Evolutionary conservation across 1,284 basidiomycete genomes (phyloP), one percentile per base, ranked within the genome.

Genomic region (Ceratobasidium theobromae): DNA sequence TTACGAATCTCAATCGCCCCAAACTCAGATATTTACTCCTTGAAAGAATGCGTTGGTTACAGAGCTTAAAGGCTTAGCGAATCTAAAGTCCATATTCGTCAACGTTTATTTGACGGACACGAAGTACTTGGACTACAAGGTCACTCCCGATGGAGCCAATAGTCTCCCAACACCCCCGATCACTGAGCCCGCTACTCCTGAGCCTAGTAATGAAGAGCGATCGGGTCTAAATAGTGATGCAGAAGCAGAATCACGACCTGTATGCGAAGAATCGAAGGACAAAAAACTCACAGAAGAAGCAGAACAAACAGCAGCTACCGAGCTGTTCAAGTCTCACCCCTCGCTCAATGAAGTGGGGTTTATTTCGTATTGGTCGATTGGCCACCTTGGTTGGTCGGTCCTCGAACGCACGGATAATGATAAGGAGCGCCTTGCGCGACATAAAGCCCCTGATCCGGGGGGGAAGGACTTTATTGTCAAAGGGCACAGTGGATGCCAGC

Each of bases 51-150:
- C 60, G 14, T 21, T 64, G 12, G 60, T 33, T 51, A 32, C 32
- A 16, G 60, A 64, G 28, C 28, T 64, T 4, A 18, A 23, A 5
- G 35, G 35, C 16, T 18, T 64, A 14, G 23, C 28, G 8, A 23
- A 28, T 18, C 60, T 64, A 14, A 64, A 64, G 38, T 41, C 60
- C 9, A 41, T 64, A 18, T 64, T 52, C 60, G 60, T 64, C 3
- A 64, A 64, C n/a, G 60, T 64, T 18, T 64, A 64, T 18, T 27
- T 64, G 18, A 64, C 60, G 1, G 60, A 64, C 18, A 64, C 60
- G 8, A 64, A 64, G 25, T 64, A 64, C 28, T 18, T 64, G 21
- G 28, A 32, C 0, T 14, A 51, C n/a, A n/a, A n/a, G n/a, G n/a
- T n/a, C n/a, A n/a, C n/a, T n/a, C n/a, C n/a, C n/a, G n/a, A n/a